A percentile compares a stretch with the other conserved stretches of the same genome.
Conservation (phyloP, 345 rosid genomes). For the Jatropha curcas region DNA sequence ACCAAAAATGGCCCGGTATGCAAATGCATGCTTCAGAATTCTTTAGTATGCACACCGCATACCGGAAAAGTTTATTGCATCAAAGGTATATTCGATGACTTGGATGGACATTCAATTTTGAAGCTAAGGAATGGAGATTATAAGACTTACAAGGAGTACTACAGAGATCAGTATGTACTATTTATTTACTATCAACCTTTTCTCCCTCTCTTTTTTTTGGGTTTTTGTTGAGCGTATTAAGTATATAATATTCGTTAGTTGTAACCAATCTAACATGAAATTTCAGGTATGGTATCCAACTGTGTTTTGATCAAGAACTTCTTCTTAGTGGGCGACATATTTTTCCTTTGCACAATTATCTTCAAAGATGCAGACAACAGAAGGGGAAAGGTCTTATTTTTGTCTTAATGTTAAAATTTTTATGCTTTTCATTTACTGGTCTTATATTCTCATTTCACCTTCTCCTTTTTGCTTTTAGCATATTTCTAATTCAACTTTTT, state of each 20-base stretch:
- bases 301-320: constrained; percentile 36
- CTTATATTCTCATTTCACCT: neutral
- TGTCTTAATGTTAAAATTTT: neutral
- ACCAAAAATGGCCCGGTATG: constrained; percentile 55
- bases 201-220: neutral
- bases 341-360: constrained; percentile 56
- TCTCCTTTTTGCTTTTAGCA: too few relatives aligned
- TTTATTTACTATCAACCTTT: neutral
- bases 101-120: constrained; percentile 55
- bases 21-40: constrained; percentile 51
- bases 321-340: constrained; percentile 60
- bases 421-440: neutral
- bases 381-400: constrained; percentile 57
- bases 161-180: constrained; percentile 42
- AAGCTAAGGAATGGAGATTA: constrained; percentile 39
- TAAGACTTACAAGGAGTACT: constrained; percentile 57
- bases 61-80: constrained; percentile 60
- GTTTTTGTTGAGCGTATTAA: neutral
- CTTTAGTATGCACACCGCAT: constrained; percentile 78
- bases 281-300: constrained; percentile 57
- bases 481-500: too few relatives aligned
- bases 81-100: constrained; percentile 39
- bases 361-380: constrained; percentile 37
- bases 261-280: constrained; percentile 7
- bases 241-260: neutral